Evolutionary conservation across 2,329 filamentous ascomycete species (phyloP).

Genomic region (Verticillium dahliae): DNA sequence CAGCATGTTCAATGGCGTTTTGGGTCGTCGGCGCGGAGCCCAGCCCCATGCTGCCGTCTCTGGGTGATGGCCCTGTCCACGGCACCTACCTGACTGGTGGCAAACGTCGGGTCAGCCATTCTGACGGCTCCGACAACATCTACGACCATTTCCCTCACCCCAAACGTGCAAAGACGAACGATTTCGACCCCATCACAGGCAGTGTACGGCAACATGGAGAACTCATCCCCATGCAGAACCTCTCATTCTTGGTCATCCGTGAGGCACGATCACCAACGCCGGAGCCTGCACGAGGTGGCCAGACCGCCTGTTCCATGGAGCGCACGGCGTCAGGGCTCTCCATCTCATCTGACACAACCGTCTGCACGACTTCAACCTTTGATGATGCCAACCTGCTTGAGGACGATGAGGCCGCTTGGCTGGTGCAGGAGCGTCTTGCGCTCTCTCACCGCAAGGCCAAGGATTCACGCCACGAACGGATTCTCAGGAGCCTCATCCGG

Average conservation of each 20-base stretch:
- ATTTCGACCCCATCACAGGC: not conserved
- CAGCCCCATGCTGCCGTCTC: slow-evolving; percentile 4
- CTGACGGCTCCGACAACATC: slow-evolving; percentile 23
- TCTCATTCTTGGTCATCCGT: slow-evolving; percentile 31
- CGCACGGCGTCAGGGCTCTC: slow-evolving; percentile 42
- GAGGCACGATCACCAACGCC: slow-evolving; percentile 21
- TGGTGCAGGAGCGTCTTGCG: slow-evolving; percentile 41
- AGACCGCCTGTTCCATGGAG: slow-evolving; percentile 29
- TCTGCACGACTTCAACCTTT: slow-evolving; percentile 14
- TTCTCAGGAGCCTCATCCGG: slow-evolving; percentile 50
- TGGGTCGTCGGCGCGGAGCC: slow-evolving; percentile 11
- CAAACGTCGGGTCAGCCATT: slow-evolving; percentile 31
- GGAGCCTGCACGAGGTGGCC: slow-evolving; percentile 6
- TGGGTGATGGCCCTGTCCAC: slow-evolving; percentile 4
- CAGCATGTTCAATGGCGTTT: slow-evolving; percentile 27
- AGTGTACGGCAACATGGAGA: slow-evolving; percentile 6
- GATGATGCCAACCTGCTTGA: slow-evolving; percentile 30
- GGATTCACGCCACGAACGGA: slow-evolving; percentile 48
- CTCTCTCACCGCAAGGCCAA: slow-evolving; percentile 35
- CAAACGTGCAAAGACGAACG: slow-evolving; percentile 3
- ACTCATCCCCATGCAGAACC: slow-evolving; percentile 23
- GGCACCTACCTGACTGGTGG: slow-evolving; percentile 24
- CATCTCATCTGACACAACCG: slow-evolving; percentile 34
- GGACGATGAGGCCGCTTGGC: slow-evolving; percentile 39
- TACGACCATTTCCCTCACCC: slow-evolving; percentile 14